Base-by-base conservation (phyloP, 1,139 yeast genomes). In the Hyphopichia khmerensis region DNA sequence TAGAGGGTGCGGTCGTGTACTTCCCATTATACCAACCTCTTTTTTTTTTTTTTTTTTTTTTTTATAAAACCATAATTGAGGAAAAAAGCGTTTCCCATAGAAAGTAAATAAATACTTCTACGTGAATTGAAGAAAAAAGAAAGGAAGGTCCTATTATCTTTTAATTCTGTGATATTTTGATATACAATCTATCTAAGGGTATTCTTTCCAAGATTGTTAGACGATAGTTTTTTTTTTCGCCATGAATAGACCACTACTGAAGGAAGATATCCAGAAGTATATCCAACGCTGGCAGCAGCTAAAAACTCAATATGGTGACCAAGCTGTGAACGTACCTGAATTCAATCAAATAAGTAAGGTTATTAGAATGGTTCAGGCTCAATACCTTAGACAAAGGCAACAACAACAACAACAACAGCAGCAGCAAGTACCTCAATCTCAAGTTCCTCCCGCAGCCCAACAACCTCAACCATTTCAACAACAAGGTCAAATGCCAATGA, bases 261-360 rank as follows among this genome's bases (percentile, higher is more conserved):
- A 72, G 49, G 79, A 74, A 53, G 77, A 73, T 46, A 57, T 73
- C 33, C 77, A 70, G 53, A 69, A 65, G 51, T 62, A 67, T 29
- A 56, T 72, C 42, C 73, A 70, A 59, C 77, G 86, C 47, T 81
- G 87, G 86, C 81, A 79, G 50, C 84, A 79, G 55, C 65, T 82
- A 50, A 73, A 80, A 45, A 71, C 72, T 43, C 84, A 82, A 53
- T 79, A 69, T 53, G 87, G 87, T n/a, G 85, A 80, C 38, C 80
- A 75, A 48, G 87, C 82, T 1, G 72, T 73, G 10, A 77, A 76
- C 47, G 79, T 79, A 29, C 82, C 83, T 14, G 87, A 82, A 60
- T 82, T 77, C 57, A 72, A 77, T 36, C 82, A 79, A 48, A 70
- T 81, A 50, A 77, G 83, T 34, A 80, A 75, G 51, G 66, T 80